Conservation (phyloP, 2,329 filamentous ascomycete genomes). For the Pochonia chlamydosporia region DNA sequence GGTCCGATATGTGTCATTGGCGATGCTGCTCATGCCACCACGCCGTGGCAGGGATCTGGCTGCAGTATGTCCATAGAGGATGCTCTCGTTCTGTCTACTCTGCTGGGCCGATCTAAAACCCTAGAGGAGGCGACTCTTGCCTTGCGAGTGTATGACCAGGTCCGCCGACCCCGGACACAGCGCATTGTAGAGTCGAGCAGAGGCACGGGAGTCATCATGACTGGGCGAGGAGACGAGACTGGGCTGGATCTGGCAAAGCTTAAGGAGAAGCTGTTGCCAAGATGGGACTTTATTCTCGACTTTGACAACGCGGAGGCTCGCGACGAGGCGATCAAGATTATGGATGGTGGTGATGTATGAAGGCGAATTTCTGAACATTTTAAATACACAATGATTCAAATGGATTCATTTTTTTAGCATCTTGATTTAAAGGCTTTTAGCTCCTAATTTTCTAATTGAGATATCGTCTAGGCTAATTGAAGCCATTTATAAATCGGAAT, state of each 20-base stretch:
- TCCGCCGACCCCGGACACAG: slow-evolving; percentile 1
- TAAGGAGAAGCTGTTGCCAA: not conserved
- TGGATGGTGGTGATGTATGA: too few species aligned
- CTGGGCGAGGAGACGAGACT: not conserved
- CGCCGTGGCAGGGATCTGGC: slow-evolving; percentile 19
- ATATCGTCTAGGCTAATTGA: too few species aligned
- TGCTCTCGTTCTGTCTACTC: slow-evolving; percentile 12
- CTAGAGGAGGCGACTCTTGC: not conserved
- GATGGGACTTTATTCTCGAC: not conserved
- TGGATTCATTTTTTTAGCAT: too few species aligned
- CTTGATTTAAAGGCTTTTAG: too few species aligned
- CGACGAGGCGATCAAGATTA: not conserved
- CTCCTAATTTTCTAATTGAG: too few species aligned
- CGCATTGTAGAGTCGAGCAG: not conserved
- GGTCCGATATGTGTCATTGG: slow-evolving; percentile 16
- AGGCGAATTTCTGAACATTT: too few species aligned
- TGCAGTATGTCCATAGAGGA: slow-evolving; percentile 20
- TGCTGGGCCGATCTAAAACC: not conserved
- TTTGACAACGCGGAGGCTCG: not conserved
- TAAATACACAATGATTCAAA: too few species aligned
- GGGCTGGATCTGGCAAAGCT: not conserved
- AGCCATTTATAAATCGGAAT: too few species aligned
- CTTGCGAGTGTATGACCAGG: not conserved
- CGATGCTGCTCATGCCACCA: slow-evolving; percentile 19
- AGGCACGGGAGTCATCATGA: not conserved